Percentiles rank a stretch among this genome's conserved stretches.
Conservation (phyloP, 2,329 filamentous ascomycete genomes). For the Cladosporium austrohemisphaericum region DNA sequence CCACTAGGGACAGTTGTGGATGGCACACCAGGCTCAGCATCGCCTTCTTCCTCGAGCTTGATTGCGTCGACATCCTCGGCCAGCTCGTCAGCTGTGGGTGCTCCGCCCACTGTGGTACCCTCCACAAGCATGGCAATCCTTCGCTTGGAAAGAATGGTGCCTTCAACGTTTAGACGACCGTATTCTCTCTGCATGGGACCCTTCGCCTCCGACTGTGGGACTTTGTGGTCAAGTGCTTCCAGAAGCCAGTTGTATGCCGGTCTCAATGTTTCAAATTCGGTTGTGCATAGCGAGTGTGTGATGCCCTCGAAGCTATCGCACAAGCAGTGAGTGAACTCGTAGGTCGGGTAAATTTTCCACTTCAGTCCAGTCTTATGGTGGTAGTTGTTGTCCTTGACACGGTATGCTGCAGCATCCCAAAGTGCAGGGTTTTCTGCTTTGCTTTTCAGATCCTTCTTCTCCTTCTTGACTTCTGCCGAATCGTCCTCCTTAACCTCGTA, state of each 20-base stretch:
- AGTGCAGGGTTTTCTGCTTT: constrained; percentile 80
- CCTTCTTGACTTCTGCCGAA: constrained; percentile 30
- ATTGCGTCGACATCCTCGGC: constrained; percentile 34
- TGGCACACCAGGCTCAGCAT: constrained; percentile 31
- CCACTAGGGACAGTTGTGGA: constrained; percentile 22
- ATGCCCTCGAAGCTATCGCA: constrained; percentile 91
- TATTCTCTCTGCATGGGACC: constrained; percentile 87
- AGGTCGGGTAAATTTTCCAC: constrained; percentile 94
- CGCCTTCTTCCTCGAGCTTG: constrained; percentile 41
- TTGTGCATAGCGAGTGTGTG: constrained; percentile 88
- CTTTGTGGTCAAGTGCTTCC: constrained; percentile 74
- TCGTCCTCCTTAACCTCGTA: constrained; percentile 33
- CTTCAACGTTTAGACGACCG: constrained; percentile 71
- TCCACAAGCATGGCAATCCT: constrained; percentile 77
- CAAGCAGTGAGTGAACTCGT: constrained; percentile 82
- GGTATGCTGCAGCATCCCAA: constrained; percentile 93
- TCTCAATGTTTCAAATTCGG: constrained; percentile 80
- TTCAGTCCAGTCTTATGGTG: constrained; percentile 76
- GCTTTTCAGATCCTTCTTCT: constrained; percentile 32
- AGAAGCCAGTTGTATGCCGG: constrained; percentile 91
- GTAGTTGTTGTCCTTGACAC: constrained; percentile 68
- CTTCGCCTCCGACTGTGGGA: constrained; percentile 54
- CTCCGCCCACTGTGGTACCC: constrained; percentile 44
- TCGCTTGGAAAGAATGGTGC: constrained; percentile 83
- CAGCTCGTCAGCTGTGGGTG: constrained; percentile 24